Evolutionary conservation across 2,329 filamentous ascomycete species (phyloP).

Genomic region (Aspergillus oerlinghausenensis): DNA sequence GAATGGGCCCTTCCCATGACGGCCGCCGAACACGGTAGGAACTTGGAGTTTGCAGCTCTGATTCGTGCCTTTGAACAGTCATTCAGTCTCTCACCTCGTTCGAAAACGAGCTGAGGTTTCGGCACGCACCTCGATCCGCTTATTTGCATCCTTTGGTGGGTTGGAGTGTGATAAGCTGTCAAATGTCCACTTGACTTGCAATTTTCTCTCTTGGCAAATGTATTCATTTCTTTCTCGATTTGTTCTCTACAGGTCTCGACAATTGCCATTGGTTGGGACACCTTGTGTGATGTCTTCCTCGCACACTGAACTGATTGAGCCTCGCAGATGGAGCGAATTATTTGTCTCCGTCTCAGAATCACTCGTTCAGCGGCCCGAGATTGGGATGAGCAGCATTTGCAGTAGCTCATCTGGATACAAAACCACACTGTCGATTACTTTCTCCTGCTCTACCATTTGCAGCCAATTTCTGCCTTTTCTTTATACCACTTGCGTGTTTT

Average conservation of each 20-base stretch:
- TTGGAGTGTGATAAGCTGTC: neutral
- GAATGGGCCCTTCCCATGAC: conserved; percentile 24
- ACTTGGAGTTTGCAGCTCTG: neutral
- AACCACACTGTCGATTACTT: neutral
- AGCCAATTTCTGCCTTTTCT: conserved; percentile 8
- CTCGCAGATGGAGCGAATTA: neutral
- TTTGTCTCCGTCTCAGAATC: neutral
- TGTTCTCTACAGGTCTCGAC: neutral
- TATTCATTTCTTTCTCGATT: neutral
- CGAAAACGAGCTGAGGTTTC: neutral
- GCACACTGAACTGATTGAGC: neutral
- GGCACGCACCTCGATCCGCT: neutral
- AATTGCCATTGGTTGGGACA: neutral
- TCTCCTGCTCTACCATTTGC: neutral
- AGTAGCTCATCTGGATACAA: neutral
- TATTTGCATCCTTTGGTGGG: neutral
- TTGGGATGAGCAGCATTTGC: neutral
- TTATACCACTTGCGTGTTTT: conserved; percentile 20
- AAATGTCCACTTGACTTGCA: neutral
- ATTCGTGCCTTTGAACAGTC: neutral
- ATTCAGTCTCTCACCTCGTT: neutral
- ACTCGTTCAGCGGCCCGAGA: neutral
- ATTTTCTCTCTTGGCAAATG: neutral
- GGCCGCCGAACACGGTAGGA: conserved; percentile 22
- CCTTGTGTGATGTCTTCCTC: neutral